Base-by-base conservation (phyloP, 2,329 filamentous ascomycete genomes). In the Aspergillus latus region DNA sequence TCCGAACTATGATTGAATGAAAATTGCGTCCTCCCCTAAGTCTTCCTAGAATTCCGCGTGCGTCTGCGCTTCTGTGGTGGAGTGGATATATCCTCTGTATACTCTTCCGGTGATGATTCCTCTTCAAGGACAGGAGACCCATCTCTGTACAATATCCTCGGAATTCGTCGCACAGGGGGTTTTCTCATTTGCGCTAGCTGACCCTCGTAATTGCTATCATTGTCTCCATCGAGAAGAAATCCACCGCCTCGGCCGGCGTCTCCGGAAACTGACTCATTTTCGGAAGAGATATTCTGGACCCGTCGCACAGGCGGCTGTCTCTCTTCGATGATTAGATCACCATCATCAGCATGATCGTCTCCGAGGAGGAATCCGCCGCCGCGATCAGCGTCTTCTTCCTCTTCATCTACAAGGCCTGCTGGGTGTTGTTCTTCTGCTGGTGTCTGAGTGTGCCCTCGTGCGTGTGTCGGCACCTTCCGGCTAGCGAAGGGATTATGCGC, bases 401-500 rank as follows among this genome's bases (percentile, higher is more conserved):
- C 30, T 29, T 45, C 46, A 30, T 48, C 52, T 4, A 21, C 4
- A 11, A 47, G 46, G 6, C 16, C 40, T 10, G 49, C 15, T 5
- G 43, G 39, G 32, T 32, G 45, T 21, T 21, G 37, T 30, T 15
- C 29, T n/a, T 3, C 13, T 15, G 11, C 11, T 34, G 44, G 15
- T 3, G 16, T 42, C 6, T 13, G 9, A 7, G 46, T 13, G 6
- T 29, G 11, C 2, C 37, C n/a, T 10, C n/a, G 28, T 13, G 36
- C 13, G 16, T 53, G 54, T 2, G 36, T 26, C 6, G 29, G 51
- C 5, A 34, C 30, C 13, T 39, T 54, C 36, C 54, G 57, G 48
- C 56, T 62, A 1, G 68, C 62, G 59, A 76, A 76, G 1, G 74
- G 73, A 57, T 76, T 76, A 44, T 68, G 61, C 4, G 64, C 55